Percentiles rank a stretch among this genome's conserved stretches.
phyloP scores from a whole-genome alignment of 2,329 filamentous ascomycete genomes.

The Sporothrix luriei region DNA sequence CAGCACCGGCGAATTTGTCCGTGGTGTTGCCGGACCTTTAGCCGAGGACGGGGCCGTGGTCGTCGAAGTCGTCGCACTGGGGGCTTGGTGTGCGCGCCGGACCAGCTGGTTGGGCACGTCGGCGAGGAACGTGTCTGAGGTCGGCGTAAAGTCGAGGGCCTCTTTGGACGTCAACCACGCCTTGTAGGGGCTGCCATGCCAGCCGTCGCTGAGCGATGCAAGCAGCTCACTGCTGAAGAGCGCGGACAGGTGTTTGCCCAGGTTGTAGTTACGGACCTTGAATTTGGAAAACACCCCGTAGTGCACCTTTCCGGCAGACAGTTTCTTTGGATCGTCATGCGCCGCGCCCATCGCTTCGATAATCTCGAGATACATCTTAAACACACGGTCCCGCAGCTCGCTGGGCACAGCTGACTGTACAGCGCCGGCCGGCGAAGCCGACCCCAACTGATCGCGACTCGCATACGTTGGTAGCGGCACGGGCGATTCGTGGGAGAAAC shows the following conservation, averaged over 20 bases:
- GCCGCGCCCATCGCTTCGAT: slow-evolving; percentile 41
- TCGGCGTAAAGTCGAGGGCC: slow-evolving; percentile 39
- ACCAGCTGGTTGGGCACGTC: slow-evolving; percentile 37
- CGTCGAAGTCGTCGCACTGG: background rate
- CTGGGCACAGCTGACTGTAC: background rate
- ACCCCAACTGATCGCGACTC: background rate
- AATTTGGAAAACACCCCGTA: slow-evolving; percentile 46
- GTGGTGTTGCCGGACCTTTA: background rate
- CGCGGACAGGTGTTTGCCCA: slow-evolving; percentile 47
- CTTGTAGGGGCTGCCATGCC: slow-evolving; percentile 42
- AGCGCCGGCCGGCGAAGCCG: background rate
- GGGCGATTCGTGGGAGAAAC: background rate
- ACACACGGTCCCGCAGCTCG: background rate
- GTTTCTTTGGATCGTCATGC: slow-evolving; percentile 39
- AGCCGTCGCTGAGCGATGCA: slow-evolving; percentile 43
- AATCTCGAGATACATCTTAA: slow-evolving; percentile 34
- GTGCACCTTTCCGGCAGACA: slow-evolving; percentile 42
- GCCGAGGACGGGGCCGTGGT: background rate
- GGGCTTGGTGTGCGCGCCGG: slow-evolving; percentile 35
- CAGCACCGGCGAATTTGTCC: slow-evolving; percentile 4
- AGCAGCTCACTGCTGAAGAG: slow-evolving; percentile 51
- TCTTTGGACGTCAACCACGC: slow-evolving; percentile 44
- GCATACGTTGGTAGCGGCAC: background rate
- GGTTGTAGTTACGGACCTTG: slow-evolving; percentile 46
- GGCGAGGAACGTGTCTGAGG: slow-evolving; percentile 37